A percentile compares a stretch with the other conserved stretches of the same genome.
phyloP scores from a whole-genome alignment of 257 asterid species.

The Solanum phureja region DNA sequence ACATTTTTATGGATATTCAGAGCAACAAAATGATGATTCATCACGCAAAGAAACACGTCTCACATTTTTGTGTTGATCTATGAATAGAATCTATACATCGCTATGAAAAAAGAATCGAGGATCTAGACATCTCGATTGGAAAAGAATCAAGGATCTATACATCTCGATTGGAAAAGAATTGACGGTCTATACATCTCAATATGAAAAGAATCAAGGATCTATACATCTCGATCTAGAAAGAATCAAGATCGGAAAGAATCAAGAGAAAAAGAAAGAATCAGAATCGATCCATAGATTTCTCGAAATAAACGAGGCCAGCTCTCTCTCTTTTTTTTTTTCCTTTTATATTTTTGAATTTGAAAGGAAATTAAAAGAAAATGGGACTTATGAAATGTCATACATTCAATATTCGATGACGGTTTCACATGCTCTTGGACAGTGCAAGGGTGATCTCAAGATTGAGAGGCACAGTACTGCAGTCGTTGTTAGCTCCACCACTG shows the following conservation, averaged over 20 bases:
- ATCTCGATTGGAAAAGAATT: background rate
- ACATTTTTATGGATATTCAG: no score
- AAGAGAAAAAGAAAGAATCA: background rate
- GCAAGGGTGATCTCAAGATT: no score
- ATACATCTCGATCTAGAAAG: no score
- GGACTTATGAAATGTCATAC: background rate
- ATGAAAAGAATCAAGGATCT: background rate
- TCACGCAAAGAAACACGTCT: background rate
- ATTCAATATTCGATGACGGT: no score
- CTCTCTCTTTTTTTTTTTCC: background rate
- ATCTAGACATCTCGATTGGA: background rate
- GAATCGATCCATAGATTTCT: background rate
- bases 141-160: background rate
- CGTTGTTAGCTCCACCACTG: no score
- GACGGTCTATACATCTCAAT: background rate
- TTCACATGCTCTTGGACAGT: no score
- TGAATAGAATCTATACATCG: background rate
- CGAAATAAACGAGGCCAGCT: no score
- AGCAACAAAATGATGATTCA: background rate
- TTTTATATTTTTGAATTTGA: no score
- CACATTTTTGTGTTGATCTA: background rate
- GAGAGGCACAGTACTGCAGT: no score
- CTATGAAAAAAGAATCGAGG: background rate
- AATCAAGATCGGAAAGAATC: no score
- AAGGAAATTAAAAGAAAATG: background rate